Evolutionary conservation across 371 early-diverging fungal genomes (phyloP).

Genomic region (Chytridiales sp.): DNA sequence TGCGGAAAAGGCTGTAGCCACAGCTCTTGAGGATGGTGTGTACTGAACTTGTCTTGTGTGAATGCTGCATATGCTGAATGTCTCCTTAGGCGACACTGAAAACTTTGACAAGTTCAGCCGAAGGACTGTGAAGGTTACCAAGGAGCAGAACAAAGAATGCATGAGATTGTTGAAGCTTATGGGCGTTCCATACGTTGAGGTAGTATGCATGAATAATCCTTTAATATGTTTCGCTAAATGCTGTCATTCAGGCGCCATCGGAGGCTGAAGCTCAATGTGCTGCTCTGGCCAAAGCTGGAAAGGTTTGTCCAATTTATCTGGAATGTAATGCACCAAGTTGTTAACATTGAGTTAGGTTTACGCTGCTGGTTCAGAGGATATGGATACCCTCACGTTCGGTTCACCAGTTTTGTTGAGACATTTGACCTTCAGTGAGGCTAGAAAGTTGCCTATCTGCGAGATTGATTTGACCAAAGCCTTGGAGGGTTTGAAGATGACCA

Average conservation of each 20-base stretch:
- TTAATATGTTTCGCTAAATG: background rate
- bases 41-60: background rate
- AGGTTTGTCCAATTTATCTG: conserved; percentile 42
- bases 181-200: conserved; percentile 94
- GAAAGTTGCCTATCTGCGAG: conserved; percentile 94
- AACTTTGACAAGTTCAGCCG: conserved; percentile 87
- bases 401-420: conserved; percentile 93
- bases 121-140: conserved; percentile 92
- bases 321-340: background rate
- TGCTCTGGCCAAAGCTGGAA: conserved; percentile 82
- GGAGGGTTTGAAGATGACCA: conserved; percentile 76
- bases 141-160: conserved; percentile 95
- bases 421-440: conserved; percentile 90
- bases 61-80: background rate
- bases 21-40: conserved; percentile 45
- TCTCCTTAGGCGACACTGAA: conserved; percentile 66
- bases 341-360: conserved; percentile 60
- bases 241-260: conserved; percentile 76
- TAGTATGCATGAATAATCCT: background rate
- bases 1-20: conserved; percentile 78
- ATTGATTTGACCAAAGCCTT: conserved; percentile 82
- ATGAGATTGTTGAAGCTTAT: conserved; percentile 88
- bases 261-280: conserved; percentile 99
- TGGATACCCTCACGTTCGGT: conserved; percentile 99
- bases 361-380: conserved; percentile 99